Evolutionary conservation across 2,329 filamentous ascomycete species (phyloP).

Genomic region (Fusarium hainanense): DNA sequence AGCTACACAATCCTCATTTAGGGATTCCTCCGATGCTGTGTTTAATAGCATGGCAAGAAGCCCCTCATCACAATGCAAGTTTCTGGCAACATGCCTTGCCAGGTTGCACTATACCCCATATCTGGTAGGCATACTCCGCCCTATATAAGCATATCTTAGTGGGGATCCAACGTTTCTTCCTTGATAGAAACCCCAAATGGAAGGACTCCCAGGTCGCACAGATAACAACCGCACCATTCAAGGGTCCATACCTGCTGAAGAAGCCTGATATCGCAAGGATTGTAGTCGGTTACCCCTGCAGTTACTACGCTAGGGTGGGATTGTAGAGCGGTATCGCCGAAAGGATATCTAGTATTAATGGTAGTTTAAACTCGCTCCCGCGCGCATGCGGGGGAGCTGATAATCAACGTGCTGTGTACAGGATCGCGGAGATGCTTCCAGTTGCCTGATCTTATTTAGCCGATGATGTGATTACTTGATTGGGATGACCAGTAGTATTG

Average conservation of each 20-base stretch:
- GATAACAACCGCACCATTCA: not conserved
- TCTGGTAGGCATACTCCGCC: not conserved
- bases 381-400: not conserved
- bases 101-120: not conserved
- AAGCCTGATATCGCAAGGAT: not conserved
- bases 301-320: not conserved
- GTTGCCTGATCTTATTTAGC: not conserved
- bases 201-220: not conserved
- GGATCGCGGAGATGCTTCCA: too few species aligned
- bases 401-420: not conserved
- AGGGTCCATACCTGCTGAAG: not conserved
- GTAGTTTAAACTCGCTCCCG: not conserved
- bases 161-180: not conserved
- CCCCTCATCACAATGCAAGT: not conserved
- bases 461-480: not conserved
- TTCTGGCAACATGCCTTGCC: not conserved
- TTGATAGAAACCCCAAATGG: not conserved
- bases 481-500: not conserved
- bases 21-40: fast-evolving
- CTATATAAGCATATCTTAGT: not conserved
- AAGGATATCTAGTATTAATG: not conserved
- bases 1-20: fast-evolving
- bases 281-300: not conserved
- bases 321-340: not conserved
- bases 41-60: not conserved